Conservation (phyloP, 2,329 filamentous ascomycete genomes). For the Trichophyton simii region DNA sequence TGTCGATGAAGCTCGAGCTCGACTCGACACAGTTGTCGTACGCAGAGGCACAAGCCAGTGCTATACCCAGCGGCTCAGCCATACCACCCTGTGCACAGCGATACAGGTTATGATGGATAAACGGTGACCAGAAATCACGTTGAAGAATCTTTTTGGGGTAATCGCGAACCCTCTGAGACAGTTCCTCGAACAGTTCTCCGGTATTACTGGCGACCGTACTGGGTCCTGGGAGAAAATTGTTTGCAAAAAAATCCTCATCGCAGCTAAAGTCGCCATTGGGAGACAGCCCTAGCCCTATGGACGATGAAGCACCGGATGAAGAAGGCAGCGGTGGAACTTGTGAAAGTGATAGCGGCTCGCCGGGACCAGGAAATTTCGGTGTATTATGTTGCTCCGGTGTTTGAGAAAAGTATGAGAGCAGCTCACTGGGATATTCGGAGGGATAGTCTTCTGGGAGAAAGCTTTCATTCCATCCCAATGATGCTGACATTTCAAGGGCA, state of each 20-base stretch:
- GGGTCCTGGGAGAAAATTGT: not conserved
- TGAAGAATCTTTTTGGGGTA: conserved; percentile 1
- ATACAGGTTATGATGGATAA: conserved; percentile 2
- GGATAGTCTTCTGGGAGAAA: not conserved
- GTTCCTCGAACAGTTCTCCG: not conserved
- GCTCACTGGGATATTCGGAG: not conserved
- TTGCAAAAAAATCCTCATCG: not conserved
- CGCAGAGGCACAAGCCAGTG: conserved; percentile 1
- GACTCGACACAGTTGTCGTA: not conserved
- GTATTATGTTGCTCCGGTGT: not conserved
- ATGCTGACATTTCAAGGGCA: not conserved
- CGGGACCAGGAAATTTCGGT: not conserved
- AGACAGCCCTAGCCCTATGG: not conserved
- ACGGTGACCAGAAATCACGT: conserved; percentile 1
- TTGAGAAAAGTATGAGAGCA: not conserved
- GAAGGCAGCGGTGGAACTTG: not conserved
- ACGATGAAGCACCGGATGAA: not conserved
- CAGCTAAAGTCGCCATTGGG: not conserved
- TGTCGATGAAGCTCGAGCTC: not conserved
- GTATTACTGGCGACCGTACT: not conserved
- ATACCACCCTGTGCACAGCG: conserved; percentile 1
- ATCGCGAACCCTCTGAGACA: not conserved
- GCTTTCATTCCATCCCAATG: not conserved
- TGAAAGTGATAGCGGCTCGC: not conserved
- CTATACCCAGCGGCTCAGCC: conserved; percentile 1